A percentile compares a stretch with the other conserved stretches of the same genome.
Conservation (phyloP, 1,284 basidiomycete genomes). For the Malassezia arunalokei region DNA sequence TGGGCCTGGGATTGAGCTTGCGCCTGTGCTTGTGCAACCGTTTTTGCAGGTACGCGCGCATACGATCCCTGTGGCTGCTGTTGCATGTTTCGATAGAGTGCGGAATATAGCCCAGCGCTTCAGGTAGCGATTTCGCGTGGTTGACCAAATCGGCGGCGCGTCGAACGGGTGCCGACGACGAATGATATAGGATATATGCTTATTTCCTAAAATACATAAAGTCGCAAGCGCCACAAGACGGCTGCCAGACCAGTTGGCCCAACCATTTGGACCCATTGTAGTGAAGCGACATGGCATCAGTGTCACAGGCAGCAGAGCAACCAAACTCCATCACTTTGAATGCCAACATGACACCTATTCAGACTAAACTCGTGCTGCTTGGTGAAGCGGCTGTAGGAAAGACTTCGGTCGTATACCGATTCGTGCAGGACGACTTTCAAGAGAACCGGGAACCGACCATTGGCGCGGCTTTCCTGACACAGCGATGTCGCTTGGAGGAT, state of each 20-base stretch:
- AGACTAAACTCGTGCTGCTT: conserved; percentile 45
- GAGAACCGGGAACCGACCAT: conserved; percentile 97
- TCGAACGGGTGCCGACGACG: too few relatives aligned
- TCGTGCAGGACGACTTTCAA: conserved; percentile 89
- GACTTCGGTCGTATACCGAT: conserved; percentile 95
- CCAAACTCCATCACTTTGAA: neutral
- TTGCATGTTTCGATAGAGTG: neutral
- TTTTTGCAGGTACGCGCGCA: neutral
- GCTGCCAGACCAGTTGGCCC: neutral
- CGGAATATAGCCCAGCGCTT: too few relatives aligned
- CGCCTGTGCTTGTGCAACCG: conserved; percentile 17
- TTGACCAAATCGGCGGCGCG: too few relatives aligned
- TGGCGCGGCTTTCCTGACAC: conserved; percentile 66
- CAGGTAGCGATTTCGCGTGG: too few relatives aligned
- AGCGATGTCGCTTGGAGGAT: conserved; percentile 56
- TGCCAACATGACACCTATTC: conserved; percentile 22
- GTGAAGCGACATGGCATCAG: neutral
- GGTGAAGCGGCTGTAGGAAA: conserved; percentile 97
- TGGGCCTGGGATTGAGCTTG: conserved; percentile 21
- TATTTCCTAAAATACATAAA: too few relatives aligned
- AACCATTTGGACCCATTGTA: neutral
- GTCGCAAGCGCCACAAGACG: too few relatives aligned
- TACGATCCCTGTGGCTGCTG: neutral
- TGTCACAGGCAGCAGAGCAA: neutral
- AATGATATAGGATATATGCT: too few relatives aligned